These are phyloP conservation scores for Penicillium taxi DNA, from an alignment of 495 filamentous ascomycete species.

Conservation along the genomic window DNA sequence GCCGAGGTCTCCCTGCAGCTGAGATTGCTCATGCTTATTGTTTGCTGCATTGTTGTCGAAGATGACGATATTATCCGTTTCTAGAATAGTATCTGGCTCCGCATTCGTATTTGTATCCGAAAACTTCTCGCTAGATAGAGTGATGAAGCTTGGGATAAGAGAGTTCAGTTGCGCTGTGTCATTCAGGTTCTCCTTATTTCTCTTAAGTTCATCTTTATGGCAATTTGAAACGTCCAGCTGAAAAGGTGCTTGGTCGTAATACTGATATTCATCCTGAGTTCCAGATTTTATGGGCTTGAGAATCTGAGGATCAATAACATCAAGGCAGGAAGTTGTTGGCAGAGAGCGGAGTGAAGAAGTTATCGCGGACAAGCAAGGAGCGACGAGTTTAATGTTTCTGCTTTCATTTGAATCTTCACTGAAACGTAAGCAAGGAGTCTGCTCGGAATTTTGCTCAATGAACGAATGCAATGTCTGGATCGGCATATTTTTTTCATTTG, in stretches of 20 bases:
- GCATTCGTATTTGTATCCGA: no score
- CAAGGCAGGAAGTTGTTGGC: conserved; percentile 10
- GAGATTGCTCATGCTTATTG: conserved; percentile 1
- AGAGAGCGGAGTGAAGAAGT: conserved; percentile 7
- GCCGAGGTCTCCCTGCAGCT: not conserved
- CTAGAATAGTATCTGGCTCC: conserved; percentile 1
- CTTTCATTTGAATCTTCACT: conserved; percentile 4
- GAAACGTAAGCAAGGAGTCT: conserved; percentile 1
- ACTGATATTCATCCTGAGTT: no score
- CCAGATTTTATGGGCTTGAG: conserved; percentile 3
- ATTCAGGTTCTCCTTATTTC: no score
- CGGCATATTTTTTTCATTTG: conserved; percentile 7
- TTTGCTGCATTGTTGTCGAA: not conserved
- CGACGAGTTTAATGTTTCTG: conserved; percentile 9
- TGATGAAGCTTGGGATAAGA: no score
- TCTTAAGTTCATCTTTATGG: no score
- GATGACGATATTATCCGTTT: not conserved
- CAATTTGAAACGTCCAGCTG: no score
- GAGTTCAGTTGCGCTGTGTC: no score
- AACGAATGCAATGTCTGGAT: conserved; percentile 4
- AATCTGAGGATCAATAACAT: conserved; percentile 12
- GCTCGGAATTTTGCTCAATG: conserved; percentile 8
- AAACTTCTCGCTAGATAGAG: no score
- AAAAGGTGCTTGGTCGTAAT: no score
- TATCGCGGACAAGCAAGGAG: conserved; percentile 5